Evolutionary conservation across 202 grass and related monocot genomes (phyloP).

Genomic region (Panicum virgatum): DNA sequence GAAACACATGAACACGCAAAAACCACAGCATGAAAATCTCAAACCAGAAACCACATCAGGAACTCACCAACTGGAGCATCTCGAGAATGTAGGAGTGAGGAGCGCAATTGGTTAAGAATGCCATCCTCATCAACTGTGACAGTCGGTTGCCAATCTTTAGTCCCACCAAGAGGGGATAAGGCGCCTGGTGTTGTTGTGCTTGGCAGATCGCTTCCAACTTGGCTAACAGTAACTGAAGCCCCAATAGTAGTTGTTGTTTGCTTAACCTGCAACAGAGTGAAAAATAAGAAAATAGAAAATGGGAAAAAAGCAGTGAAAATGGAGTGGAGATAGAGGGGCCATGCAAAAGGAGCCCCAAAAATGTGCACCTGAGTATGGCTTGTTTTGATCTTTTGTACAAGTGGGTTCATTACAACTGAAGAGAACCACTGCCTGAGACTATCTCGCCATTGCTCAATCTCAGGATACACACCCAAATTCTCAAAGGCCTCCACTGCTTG

Average conservation of each 20-base stretch:
- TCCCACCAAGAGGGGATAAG: conserved; percentile 75
- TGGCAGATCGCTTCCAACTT: conserved; percentile 74
- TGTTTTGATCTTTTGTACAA: conserved; percentile 81
- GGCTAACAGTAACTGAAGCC: conserved; percentile 77
- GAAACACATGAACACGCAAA: background rate
- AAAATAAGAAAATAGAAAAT: conserved; percentile 38
- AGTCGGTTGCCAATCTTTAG: conserved; percentile 79
- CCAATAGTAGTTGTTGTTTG: conserved; percentile 73
- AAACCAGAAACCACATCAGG: conserved; percentile 32
- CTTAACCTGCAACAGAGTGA: conserved; percentile 66
- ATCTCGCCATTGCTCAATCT: conserved; percentile 89
- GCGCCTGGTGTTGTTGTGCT: conserved; percentile 50
- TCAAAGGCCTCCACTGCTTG: conserved; percentile 72
- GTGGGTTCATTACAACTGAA: conserved; percentile 78
- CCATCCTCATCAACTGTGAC: conserved; percentile 82
- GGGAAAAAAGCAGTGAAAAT: conserved; percentile 17
- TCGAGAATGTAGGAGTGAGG: conserved; percentile 62
- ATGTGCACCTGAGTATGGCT: conserved; percentile 79
- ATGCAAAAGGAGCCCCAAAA: conserved; percentile 18
- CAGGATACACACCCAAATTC: conserved; percentile 76
- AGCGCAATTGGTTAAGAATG: conserved; percentile 72
- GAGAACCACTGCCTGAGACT: conserved; percentile 96
- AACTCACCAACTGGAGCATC: conserved; percentile 71
- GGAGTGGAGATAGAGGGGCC: conserved; percentile 7
- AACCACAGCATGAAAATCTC: conserved; percentile 8